These are phyloP conservation scores for Yamadazyma spencermartinsiae DNA, from an alignment of 1,139 yeast genomes.

Conservation along the genomic window DNA sequence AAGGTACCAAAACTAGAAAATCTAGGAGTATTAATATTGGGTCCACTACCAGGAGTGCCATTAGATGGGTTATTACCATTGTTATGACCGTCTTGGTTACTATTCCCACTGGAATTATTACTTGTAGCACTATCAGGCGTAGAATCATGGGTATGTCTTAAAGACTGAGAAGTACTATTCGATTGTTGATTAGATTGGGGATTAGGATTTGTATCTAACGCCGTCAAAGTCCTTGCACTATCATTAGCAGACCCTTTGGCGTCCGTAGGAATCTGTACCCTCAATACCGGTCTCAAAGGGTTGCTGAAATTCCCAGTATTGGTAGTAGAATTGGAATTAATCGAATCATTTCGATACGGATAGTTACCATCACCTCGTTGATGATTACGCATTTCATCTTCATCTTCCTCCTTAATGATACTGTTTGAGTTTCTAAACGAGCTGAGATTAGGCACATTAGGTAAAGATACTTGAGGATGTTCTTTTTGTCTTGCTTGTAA, in stretches of 20 bases:
- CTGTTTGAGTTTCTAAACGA: slow-evolving; percentile 12
- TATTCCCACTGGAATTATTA: slow-evolving; percentile 1
- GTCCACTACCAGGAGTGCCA: slow-evolving; percentile 10
- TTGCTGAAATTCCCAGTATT: slow-evolving; percentile 5
- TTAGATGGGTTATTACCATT: slow-evolving; percentile 6
- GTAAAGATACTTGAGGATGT: slow-evolving; percentile 32
- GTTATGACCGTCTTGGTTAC: background rate
- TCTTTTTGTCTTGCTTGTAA: slow-evolving; percentile 17
- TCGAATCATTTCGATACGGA: slow-evolving; percentile 10
- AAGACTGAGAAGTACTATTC: slow-evolving; percentile 2
- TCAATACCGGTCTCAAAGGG: slow-evolving; percentile 43
- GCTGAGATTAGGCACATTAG: slow-evolving; percentile 32
- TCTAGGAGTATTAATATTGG: slow-evolving; percentile 23
- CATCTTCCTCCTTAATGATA: slow-evolving; percentile 16
- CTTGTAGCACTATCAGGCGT: slow-evolving; percentile 3
- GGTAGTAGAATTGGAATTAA: slow-evolving; percentile 3
- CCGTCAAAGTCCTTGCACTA: slow-evolving; percentile 20
- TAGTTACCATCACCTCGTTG: background rate
- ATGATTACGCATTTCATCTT: slow-evolving; percentile 12
- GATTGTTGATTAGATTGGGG: slow-evolving; percentile 1
- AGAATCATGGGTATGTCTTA: background rate
- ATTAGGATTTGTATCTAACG: slow-evolving; percentile 16
- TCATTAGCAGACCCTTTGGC: slow-evolving; percentile 24
- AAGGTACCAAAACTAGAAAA: slow-evolving; percentile 32
- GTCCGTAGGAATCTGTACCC: slow-evolving; percentile 54